These are phyloP conservation scores for Cardiospermum halicacabum DNA, from an alignment of 345 rosid genomes.

Conservation along the genomic window DNA sequence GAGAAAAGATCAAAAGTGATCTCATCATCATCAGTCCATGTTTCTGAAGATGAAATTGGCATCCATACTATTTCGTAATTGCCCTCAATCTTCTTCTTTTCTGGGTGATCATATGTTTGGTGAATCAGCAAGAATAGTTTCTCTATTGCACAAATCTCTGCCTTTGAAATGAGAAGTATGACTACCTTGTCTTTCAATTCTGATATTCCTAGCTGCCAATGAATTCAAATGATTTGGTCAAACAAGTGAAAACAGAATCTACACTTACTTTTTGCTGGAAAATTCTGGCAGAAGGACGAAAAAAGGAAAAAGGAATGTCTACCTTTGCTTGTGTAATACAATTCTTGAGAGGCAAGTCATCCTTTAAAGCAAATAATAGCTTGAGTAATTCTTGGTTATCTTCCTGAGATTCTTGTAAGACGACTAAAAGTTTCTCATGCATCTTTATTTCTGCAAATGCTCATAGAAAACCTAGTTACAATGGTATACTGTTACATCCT, in stretches of 20 bases:
- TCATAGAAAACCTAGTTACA: not conserved
- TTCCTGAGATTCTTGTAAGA: constrained; percentile 30
- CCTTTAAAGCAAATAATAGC: constrained; percentile 43
- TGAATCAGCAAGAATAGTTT: constrained; percentile 52
- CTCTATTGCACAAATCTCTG: constrained; percentile 49
- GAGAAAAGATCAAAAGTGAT: constrained; percentile 38
- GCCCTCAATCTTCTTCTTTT: constrained; percentile 28
- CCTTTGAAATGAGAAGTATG: constrained; percentile 57
- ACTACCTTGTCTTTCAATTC: constrained; percentile 58
- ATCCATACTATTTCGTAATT: constrained; percentile 57
- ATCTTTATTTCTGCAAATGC: constrained; percentile 47
- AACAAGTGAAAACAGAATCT: not conserved
- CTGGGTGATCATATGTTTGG: constrained; percentile 47
- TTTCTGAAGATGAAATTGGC: constrained; percentile 42
- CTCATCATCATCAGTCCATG: constrained; percentile 52
- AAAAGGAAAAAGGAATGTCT: not conserved
- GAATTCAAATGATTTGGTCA: constrained; percentile 6
- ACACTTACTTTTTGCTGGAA: not conserved
- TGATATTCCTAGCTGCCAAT: constrained; percentile 40
- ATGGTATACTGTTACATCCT: not conserved
- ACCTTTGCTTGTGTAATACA: constrained; percentile 45
- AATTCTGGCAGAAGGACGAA: not conserved
- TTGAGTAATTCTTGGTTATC: constrained; percentile 70
- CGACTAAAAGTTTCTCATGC: constrained; percentile 44
- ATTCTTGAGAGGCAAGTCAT: constrained; percentile 59